These are phyloP conservation scores for Dittrichia graveolens DNA, from an alignment of 129 eudicot species.

Conservation along the genomic window DNA sequence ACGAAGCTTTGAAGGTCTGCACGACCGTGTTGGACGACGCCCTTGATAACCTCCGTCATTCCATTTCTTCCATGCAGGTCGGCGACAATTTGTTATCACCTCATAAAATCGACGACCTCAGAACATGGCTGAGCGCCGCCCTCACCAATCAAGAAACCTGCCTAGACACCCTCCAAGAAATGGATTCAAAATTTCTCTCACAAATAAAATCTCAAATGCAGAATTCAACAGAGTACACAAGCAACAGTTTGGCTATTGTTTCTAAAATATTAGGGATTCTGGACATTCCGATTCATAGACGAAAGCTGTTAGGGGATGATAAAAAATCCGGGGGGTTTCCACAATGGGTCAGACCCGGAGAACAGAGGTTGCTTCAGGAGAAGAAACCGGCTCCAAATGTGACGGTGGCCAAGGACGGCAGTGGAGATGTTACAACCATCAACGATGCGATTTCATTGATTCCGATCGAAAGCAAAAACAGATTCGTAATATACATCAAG, in stretches of 20 bases:
- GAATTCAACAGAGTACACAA: slow-evolving; percentile 60
- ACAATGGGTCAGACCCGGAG: slow-evolving; percentile 47
- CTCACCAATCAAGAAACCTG: slow-evolving; percentile 80
- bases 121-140: slow-evolving; percentile 72
- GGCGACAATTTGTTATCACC: no score
- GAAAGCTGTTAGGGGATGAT: slow-evolving; percentile 46
- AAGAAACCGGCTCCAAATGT: slow-evolving; percentile 42
- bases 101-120: slow-evolving; percentile 49
- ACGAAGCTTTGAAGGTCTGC: slow-evolving; percentile 51
- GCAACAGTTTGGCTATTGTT: slow-evolving; percentile 72
- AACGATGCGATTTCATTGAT: slow-evolving; percentile 54
- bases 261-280: slow-evolving; percentile 42
- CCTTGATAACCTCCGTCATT: slow-evolving; percentile 47
- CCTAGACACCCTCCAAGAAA: slow-evolving; percentile 57
- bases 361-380: slow-evolving; percentile 59
- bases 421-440: slow-evolving; percentile 54
- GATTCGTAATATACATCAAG: slow-evolving; percentile 70
- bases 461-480: slow-evolving; percentile 46
- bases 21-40: slow-evolving; percentile 55
- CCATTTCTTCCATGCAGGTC: slow-evolving; percentile 35
- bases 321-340: slow-evolving; percentile 32
- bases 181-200: slow-evolving; percentile 41
- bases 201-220: slow-evolving; percentile 39
- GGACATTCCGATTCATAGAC: slow-evolving; percentile 48
- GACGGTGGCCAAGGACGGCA: slow-evolving; percentile 76